Percentiles rank a stretch among this genome's conserved stretches.
These are phyloP conservation scores for Solanum gracilifrons DNA, from an alignment of 257 asterid genomes.

Conservation along the genomic window DNA sequence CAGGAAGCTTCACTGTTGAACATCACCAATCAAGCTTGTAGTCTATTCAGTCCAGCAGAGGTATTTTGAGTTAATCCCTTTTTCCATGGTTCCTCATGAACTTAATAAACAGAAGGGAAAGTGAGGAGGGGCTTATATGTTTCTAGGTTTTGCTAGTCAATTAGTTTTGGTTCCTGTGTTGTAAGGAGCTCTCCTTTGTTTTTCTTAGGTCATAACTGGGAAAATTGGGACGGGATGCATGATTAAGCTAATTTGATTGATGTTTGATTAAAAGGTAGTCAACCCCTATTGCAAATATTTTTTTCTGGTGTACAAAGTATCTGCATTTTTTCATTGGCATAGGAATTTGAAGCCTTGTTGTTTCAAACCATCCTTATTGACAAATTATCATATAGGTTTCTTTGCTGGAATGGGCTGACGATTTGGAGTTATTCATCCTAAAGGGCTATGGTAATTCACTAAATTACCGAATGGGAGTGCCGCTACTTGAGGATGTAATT, in stretches of 20 bases:
- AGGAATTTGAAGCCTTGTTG: neutral
- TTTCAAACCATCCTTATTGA: neutral
- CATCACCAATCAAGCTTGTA: slow-evolving; percentile 82
- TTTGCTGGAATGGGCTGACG: slow-evolving; percentile 91
- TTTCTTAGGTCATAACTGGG: neutral
- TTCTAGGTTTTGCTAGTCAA: neutral
- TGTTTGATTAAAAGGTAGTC: neutral
- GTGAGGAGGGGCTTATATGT: neutral
- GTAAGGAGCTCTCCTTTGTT: neutral
- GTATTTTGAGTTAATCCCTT: slow-evolving; percentile 24
- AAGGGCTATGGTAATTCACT: slow-evolving; percentile 92
- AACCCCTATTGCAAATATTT: neutral
- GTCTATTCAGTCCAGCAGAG: slow-evolving; percentile 68
- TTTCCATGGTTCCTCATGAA: neutral
- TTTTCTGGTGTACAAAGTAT: neutral
- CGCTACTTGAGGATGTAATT: slow-evolving; percentile 81
- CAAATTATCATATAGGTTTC: slow-evolving; percentile 35
- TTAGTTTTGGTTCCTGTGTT: neutral
- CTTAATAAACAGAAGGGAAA: neutral
- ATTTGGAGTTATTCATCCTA: slow-evolving; percentile 70
- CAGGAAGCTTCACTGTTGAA: slow-evolving; percentile 90
- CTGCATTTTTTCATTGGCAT: neutral
- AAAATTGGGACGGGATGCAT: neutral
- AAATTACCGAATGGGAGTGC: slow-evolving; percentile 92
- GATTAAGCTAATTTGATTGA: neutral